Base-by-base conservation (phyloP, 2,329 filamentous ascomycete species). In the Arthrobotrys sphaeroides region DNA sequence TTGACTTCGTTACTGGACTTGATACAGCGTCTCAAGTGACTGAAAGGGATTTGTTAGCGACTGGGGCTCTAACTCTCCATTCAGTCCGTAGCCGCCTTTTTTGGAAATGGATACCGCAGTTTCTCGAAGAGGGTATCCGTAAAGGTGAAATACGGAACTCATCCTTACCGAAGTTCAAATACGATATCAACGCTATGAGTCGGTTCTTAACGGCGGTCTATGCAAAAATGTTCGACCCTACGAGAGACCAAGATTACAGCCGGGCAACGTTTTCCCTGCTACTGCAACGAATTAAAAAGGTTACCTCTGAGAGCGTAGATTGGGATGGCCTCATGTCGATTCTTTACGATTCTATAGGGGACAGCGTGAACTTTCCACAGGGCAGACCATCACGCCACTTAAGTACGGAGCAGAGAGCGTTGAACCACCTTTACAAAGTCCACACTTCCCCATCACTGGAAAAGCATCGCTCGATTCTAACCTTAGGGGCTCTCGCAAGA, bases 21-120 rank as follows among this genome's bases (percentile, higher is more conserved):
- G 70, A 51, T 22, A 62, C 70, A 5, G 24, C 33, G 43, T 78
- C 68, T 2, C 75, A 77, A 28, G 33, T 47, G 6, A 31, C 70
- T 6, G 83, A 82, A 79, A 81, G 81, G 26, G n/a, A n/a, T n/a
- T 18, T 0, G 3, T 61, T 28, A 28, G n/a, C 26, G 20, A 20
- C 6, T 13, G 13, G 10, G 22, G 13, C 16, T 2, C 3, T 38
- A 16, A 38, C 49, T n/a, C n/a, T n/a, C n/a, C n/a, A n/a, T n/a
- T n/a, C 57, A 26, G n/a, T 28, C n/a, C 57, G 33, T 22, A 59
- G 55, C 13, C 53, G 62, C 7, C 28, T 61, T 18, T 16, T 49
- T 2, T 73, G 68, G 68, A 73, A 73, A 22, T 20, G 47, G 13
- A 2, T 65, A 12, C 13, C 20, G 9, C n/a, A 7, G n/a, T 49